These are phyloP conservation scores for Coniochaeta pulveracea DNA, from an alignment of 2,329 filamentous ascomycete genomes.

Conservation along the genomic window DNA sequence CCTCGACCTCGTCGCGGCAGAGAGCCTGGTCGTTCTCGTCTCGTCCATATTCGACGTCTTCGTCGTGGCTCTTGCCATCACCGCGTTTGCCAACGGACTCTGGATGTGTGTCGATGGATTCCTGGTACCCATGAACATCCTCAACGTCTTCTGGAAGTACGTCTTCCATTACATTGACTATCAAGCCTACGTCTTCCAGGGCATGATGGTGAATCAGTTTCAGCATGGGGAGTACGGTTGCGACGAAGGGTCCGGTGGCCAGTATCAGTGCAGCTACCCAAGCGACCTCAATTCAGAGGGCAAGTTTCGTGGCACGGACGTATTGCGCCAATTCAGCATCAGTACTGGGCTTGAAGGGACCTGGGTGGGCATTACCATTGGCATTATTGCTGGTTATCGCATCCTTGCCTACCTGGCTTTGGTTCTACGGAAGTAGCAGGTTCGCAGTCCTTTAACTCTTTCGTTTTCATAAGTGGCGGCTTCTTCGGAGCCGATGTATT, in stretches of 20 bases:
- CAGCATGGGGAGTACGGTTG: constrained; percentile 52
- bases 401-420: constrained; percentile 1
- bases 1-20: constrained; percentile 70
- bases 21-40: constrained; percentile 71
- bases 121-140: constrained; percentile 57
- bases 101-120: constrained; percentile 87
- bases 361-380: constrained; percentile 2
- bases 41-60: constrained; percentile 66
- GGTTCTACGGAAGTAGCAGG: constrained; percentile 1
- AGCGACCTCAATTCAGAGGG: not conserved
- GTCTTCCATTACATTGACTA: constrained; percentile 87
- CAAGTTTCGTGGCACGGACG: constrained; percentile 2
- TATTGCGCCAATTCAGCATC: constrained; percentile 2
- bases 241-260: constrained; percentile 8
- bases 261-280: constrained; percentile 2
- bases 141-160: constrained; percentile 80
- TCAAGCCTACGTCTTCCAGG: constrained; percentile 75
- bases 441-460: too few species aligned
- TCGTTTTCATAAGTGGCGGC: too few species aligned
- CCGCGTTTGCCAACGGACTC: constrained; percentile 76
- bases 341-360: constrained; percentile 1
- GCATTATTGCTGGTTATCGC: constrained; percentile 3
- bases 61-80: constrained; percentile 66
- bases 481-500: too few species aligned
- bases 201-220: constrained; percentile 92